Evolutionary conservation across 2,329 filamentous ascomycete species (phyloP), one percentile per base, ranked within the genome.

Genomic region (Verticillium isaacii): DNA sequence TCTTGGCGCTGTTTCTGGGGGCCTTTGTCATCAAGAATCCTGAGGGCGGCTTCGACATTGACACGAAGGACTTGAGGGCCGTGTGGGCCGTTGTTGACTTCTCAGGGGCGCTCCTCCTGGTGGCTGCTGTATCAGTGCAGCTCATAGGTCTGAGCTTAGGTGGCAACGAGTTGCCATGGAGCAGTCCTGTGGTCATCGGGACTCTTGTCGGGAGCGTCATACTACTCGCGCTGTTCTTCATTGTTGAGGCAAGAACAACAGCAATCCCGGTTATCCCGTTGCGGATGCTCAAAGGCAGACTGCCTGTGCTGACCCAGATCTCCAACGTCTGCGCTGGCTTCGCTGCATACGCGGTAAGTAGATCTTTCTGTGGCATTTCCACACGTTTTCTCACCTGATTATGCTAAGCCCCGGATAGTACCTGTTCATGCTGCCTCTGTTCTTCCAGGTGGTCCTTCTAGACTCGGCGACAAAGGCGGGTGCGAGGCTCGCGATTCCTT

Each of bases 381-480:
- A n/a, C 17, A 34, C 29, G 3, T 36, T 25, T 6, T 32, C 41
- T 1, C 58, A 41, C 29, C 5, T 23, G 5, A 39, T 32, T 1
- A 5, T 11, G n/a, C 34, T 36, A 36, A 36, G 9, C 14, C 9
- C 12, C 14, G 6, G 29, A 5, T 54, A 83, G 80, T 85, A 90
- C 65, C 77, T 90, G 17, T 91, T 91, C 75, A 88, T 89, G 68
- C 80, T 89, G 0, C 89, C 89, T 0, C 75, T 91, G 5, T 91
- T 89, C 74, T 91, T 90, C 69, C 87, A 90, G 66, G 85, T 85
- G 0, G 85, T 90, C 7, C 79, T 89, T 2, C 74, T 85, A 2
- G 87, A 90, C 63, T 85, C 85, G 0, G 84, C 89, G 0, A 86
- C 87, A 0, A 79, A 80, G 15, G 88, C 89, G 0, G 88, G 89